phyloP scores from a whole-genome alignment of 2,329 filamentous ascomycete species.

The Aurifilum marmelostoma region DNA sequence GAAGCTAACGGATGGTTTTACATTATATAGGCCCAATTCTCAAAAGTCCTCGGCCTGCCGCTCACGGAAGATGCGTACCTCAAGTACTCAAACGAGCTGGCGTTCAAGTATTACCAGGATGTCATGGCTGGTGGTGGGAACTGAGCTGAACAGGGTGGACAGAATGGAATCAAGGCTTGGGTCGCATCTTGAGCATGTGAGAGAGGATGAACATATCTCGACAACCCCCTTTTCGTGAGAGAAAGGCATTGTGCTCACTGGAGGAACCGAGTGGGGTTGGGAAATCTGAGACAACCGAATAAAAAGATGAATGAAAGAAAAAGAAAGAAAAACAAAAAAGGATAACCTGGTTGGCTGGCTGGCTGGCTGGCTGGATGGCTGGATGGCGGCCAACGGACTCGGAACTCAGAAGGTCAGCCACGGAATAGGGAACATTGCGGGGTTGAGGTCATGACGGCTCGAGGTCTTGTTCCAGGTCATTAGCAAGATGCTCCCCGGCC shows the following conservation, averaged over 20 bases:
- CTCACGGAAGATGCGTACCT: constrained; percentile 75
- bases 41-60: constrained; percentile 61
- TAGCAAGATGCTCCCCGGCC: not conserved
- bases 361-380: not conserved
- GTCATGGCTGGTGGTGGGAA: constrained; percentile 59
- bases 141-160: constrained; percentile 8
- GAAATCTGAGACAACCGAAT: not conserved
- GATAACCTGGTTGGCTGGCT: not conserved
- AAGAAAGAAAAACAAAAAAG: not conserved
- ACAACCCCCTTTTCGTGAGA: not conserved
- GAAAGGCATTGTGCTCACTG: not conserved
- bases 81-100: constrained; percentile 70
- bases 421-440: not conserved
- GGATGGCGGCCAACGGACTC: not conserved
- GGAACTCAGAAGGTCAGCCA: not conserved
- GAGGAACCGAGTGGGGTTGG: not conserved
- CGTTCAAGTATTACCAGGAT: constrained; percentile 68
- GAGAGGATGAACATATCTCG: not conserved
- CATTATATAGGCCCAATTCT: constrained; percentile 45
- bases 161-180: not conserved
- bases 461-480: not conserved
- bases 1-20: constrained; percentile 41
- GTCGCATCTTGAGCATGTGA: not conserved
- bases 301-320: not conserved
- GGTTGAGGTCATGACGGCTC: not conserved